Base-by-base conservation (phyloP, 2,329 filamentous ascomycete species). In the Sphaerulina vaccinii region DNA sequence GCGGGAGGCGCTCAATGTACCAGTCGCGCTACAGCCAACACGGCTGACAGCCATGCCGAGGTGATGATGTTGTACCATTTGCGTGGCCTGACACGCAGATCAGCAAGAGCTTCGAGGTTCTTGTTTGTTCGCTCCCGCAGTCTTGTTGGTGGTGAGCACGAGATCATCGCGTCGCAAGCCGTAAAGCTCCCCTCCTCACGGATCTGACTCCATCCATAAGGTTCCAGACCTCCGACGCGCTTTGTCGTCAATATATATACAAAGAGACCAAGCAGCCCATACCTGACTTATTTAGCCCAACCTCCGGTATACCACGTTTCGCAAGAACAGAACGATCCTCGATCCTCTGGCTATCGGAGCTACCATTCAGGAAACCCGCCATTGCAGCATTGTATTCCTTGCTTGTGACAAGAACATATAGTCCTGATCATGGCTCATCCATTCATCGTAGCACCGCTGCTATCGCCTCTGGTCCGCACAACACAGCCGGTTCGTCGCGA, bases 361-460 rank as follows among this genome's bases (percentile, higher is more conserved):
- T 37, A 16, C 15, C 18, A 37, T 37, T 37, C 13, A 15, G 35
- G 35, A 16, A 15, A 16, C 3, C 35, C 35, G 35, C 35, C 35
- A 16, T 5, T 19, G 8, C 13, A 21, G 11, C 37, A 22, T 19
- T 10, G 37, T 21, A 13, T 5, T 9, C 22, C 9, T 9, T 39
- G 1, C 37, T 19, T 21, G 16, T 39, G 22, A 13, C 37, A 22
- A 19, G 37, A 21, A 19, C 37, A 39, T 23, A 39, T 39, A 8
- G 22, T 19, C 37, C 9, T 13, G 8, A 32, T 10, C 13, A 48
- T 48, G 45, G 36, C 45, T 8, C 36, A 48, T 21, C 45, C 45
- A 32, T 48, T 48, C 35, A 36, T 48, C n/a, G 45, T 40, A 35
- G 45, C 45, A n/a, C 45, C 45, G 5, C 24, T 48, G 19, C 23